Conservation (phyloP, 2,329 filamentous ascomycete species). For the Aspergillus costaricaensis region DNA sequence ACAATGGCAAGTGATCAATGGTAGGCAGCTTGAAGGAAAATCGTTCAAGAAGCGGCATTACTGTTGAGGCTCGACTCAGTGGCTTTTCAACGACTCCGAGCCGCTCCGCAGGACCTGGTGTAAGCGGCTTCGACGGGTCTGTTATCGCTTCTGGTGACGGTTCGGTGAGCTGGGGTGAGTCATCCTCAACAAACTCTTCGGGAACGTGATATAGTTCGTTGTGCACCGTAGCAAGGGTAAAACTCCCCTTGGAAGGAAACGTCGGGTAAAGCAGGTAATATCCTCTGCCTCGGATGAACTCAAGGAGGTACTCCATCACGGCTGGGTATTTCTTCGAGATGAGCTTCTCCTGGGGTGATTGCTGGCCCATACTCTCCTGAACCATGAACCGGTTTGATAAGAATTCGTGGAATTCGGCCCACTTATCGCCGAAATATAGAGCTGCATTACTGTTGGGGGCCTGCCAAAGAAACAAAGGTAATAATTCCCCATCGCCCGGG, state of each 20-base stretch:
- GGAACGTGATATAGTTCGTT: conserved; percentile 71
- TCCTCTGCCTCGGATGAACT: conserved; percentile 72
- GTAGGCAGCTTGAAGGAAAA: conserved; percentile 54
- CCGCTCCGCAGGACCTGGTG: conserved; percentile 15
- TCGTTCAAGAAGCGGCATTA: conserved; percentile 49
- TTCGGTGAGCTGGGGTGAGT: conserved; percentile 4
- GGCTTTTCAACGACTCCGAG: conserved; percentile 25
- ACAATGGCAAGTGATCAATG: conserved; percentile 55
- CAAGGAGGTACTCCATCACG: conserved; percentile 76
- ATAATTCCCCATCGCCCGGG: conserved; percentile 29
- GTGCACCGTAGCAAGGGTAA: conserved; percentile 71
- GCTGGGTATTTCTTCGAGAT: conserved; percentile 70
- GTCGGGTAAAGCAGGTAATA: conserved; percentile 81
- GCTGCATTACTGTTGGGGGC: conserved; percentile 79
- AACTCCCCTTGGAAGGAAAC: conserved; percentile 46
- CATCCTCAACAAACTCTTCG: conserved; percentile 58
- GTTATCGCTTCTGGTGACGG: conserved; percentile 12
- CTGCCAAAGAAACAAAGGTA: conserved; percentile 77
- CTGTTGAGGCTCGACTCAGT: conserved; percentile 43
- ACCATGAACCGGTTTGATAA: conserved; percentile 62
- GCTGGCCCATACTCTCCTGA: conserved; percentile 24
- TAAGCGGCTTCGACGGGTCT: conserved; percentile 21
- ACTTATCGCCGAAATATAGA: conserved; percentile 81
- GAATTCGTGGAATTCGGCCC: conserved; percentile 82
- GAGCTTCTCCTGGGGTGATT: conserved; percentile 48